phyloP scores from a whole-genome alignment of 495 filamentous ascomycete species.

The Clavariopsis aquatica region DNA sequence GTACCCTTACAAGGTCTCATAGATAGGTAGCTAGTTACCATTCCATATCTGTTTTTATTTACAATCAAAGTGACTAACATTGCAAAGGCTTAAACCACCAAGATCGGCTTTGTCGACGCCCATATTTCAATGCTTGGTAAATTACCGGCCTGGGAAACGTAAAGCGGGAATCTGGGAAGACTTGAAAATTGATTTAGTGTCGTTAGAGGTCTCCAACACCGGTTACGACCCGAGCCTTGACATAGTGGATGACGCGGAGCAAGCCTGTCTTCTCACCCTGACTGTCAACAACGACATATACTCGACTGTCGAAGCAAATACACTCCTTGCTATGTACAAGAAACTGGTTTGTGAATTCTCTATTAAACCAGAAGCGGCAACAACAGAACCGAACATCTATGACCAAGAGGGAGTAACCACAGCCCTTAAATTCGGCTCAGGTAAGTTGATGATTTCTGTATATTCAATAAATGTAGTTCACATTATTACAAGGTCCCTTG shows the following conservation, averaged over 20 bases:
- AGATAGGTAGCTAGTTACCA: slow-evolving; percentile 22
- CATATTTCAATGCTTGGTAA: slow-evolving; percentile 48
- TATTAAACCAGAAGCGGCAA: background rate
- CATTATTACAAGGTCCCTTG: too few relatives aligned
- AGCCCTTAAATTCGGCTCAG: too few relatives aligned
- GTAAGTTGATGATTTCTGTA: too few relatives aligned
- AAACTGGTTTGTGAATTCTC: background rate
- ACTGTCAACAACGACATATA: background rate
- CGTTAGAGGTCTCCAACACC: background rate
- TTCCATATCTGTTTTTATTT: background rate
- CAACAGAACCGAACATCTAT: too few relatives aligned
- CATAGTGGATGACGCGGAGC: slow-evolving; percentile 22
- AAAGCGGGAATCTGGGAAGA: background rate
- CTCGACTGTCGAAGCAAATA: background rate
- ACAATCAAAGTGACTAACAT: slow-evolving; percentile 9
- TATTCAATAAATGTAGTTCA: too few relatives aligned
- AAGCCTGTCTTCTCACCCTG: background rate
- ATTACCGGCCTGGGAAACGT: slow-evolving; percentile 41
- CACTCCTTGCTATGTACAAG: background rate
- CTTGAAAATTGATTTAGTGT: background rate
- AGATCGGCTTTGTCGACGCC: slow-evolving; percentile 44
- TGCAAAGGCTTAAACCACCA: too few relatives aligned
- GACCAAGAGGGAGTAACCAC: too few relatives aligned
- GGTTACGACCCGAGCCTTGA: slow-evolving; percentile 6
- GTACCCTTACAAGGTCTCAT: slow-evolving; percentile 53